Evolutionary conservation across 1,284 basidiomycete genomes (phyloP).

Genomic region (Pseudozyma sp.): DNA sequence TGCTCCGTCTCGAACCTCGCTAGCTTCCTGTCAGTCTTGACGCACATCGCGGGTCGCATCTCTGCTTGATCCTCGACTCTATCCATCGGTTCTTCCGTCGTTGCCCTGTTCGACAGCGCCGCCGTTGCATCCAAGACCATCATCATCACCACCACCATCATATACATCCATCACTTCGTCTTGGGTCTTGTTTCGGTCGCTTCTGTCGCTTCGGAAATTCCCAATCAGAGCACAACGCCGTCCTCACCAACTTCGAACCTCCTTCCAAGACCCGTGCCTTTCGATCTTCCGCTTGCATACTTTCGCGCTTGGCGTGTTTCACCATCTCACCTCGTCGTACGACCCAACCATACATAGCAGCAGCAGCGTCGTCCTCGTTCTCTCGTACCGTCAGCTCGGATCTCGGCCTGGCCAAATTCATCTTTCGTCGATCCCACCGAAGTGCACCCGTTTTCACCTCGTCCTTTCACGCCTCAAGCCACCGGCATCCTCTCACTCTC

Average conservation of each 20-base stretch:
- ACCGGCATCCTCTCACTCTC: not conserved
- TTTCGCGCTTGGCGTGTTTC: too few relatives aligned
- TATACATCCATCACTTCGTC: not conserved
- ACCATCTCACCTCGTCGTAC: too few relatives aligned
- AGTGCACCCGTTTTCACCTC: conserved; percentile 7
- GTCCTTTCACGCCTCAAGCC: not conserved
- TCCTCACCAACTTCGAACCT: too few relatives aligned
- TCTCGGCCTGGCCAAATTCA: not conserved
- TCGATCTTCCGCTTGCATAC: too few relatives aligned
- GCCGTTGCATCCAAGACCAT: not conserved
- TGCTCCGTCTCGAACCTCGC: too few relatives aligned
- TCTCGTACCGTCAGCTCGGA: not conserved
- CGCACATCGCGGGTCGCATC: not conserved
- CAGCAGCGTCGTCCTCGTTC: too few relatives aligned
- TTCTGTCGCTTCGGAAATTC: too few relatives aligned
- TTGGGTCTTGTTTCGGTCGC: too few relatives aligned
- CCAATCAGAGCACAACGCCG: too few relatives aligned
- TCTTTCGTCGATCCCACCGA: not conserved
- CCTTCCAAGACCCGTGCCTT: too few relatives aligned
- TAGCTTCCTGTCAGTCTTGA: too few relatives aligned
- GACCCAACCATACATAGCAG: too few relatives aligned
- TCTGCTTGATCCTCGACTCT: not conserved
- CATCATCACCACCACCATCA: conserved; percentile 3
- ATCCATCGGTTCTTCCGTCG: not conserved
- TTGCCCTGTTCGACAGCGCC: conserved; percentile 6